These are phyloP conservation scores for Lyophyllum semitale DNA, from an alignment of 768 basidiomycete species.

Conservation along the genomic window DNA sequence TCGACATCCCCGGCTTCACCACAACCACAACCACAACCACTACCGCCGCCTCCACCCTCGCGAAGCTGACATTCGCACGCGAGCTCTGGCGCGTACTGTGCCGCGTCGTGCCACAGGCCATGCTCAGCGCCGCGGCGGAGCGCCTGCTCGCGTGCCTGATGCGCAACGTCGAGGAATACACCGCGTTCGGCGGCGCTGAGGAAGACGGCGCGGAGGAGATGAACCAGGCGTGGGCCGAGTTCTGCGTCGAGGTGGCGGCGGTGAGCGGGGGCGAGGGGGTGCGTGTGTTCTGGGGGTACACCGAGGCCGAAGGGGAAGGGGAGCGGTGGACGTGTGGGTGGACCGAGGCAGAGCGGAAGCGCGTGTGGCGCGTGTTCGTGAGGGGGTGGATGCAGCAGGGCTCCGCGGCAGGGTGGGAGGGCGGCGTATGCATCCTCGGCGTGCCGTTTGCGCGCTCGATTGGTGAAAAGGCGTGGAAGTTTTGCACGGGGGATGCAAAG, in stretches of 20 bases:
- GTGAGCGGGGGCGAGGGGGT: constrained; percentile 49
- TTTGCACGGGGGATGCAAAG: constrained; percentile 49
- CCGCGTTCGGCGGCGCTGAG: constrained; percentile 25
- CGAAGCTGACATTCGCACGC: constrained; percentile 60
- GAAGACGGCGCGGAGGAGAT: constrained; percentile 37
- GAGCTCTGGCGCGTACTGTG: constrained; percentile 58
- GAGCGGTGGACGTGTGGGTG: constrained; percentile 36
- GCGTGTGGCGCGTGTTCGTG: constrained; percentile 60
- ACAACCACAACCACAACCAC: constrained; percentile 6
- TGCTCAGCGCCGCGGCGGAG: constrained; percentile 45
- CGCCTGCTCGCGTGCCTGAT: constrained; percentile 51
- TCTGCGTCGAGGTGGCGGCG: constrained; percentile 58
- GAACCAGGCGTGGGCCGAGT: constrained; percentile 55
- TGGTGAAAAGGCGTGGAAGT: constrained; percentile 13
- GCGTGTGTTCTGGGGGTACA: constrained; percentile 54
- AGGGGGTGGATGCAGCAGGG: constrained; percentile 53
- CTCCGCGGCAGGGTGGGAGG: constrained; percentile 51
- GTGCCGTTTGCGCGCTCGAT: constrained; percentile 56
- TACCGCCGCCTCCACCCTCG: constrained; percentile 9
- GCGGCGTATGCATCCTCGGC: constrained; percentile 51
- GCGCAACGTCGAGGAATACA: constrained; percentile 46
- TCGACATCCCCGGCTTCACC: constrained; percentile 10
- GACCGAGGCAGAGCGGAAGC: constrained; percentile 41
- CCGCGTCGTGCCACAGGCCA: constrained; percentile 39
- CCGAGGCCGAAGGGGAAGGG: constrained; percentile 20